Base-by-base conservation (phyloP, 2,329 filamentous ascomycete genomes). In the Teratosphaeria zuluensis region DNA sequence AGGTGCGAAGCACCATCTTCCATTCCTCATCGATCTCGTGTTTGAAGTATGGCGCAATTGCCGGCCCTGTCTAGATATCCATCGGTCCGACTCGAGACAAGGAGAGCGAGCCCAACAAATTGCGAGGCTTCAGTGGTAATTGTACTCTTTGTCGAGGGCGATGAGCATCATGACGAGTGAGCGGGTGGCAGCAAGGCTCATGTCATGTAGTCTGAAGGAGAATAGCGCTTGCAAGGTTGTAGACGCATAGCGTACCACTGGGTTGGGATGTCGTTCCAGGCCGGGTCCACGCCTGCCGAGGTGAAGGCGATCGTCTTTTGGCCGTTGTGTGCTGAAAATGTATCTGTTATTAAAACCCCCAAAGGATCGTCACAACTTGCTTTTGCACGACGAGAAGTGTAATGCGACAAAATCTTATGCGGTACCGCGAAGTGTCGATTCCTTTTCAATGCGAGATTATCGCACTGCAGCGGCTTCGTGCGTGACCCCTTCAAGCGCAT, bases 1-100 rank as follows among this genome's bases (percentile, higher is more conserved):
- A 51, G 46, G 33, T 60, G 57, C 32, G 58, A 58, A 53, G 31
- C 57, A 48, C 63, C 65, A 66, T 66, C 58, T 63, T 68, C 65
- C 65, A 68, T 68, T 42, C 60, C 65, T 62, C 56, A 54, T 31
- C n/a, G 35, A 54, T 57, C 14, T 56, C 52, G 52, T 21, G 42
- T 8, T 6, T 9, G 42, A 19, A n/a, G 16, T 19, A 48, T 21
- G 42, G 42, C 42, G 42, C 42, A 19, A 48, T 48, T 48, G 42
- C 42, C 42, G 4, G 16, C 9, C 21, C 5, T 19, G n/a, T 16
- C 16, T 48, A 48, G 42, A 48, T 16, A 19, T 48, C 42, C 42
- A 48, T 48, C 21, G 19, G 35, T 42, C 35, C 35, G 19, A 21
- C 16, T 21, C 19, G 16, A n/a, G n/a, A 48, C 42, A 48, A 48